Base-by-base conservation (phyloP, 768 basidiomycete genomes). In the Trametes punicea region DNA sequence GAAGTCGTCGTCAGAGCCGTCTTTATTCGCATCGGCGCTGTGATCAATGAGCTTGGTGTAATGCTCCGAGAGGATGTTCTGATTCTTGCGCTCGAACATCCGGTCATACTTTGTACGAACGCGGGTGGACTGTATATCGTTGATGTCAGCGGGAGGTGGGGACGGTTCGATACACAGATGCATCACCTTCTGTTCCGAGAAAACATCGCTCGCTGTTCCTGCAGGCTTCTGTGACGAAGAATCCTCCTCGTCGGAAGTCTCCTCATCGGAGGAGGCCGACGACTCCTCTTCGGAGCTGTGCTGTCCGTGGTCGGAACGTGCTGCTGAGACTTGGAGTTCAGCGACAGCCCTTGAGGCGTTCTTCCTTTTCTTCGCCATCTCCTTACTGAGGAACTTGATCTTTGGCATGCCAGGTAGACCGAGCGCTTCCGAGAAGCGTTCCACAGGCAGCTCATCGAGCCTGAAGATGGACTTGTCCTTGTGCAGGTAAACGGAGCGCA, bases 21-120 rank as follows among this genome's bases (percentile, higher is more conserved):
- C 73, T 13, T 70, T 81, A 29, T 75, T 72, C 13, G 70, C 80
- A 11, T 70, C 75, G 8, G 71, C 74, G 38, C 75, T 76, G 61
- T 87, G 87, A 58, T 91, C 89, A 57, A 98, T 76, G 34, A 99
- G 84, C 66, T 91, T 93, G 55, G 76, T 79, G 74, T 97, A 98
- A 70, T 97, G 94, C 57, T 85, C 82, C 0, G 94, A 93, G 29
- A 98, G 79, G 46, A 98, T 86, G 60, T 85, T 87, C 69, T 97
- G 95, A 68, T 97, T 98, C 70, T 92, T 96, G 54, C 95, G 84
- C 66, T 90, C 89, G 68, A 98, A 98, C 94, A 99, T 98, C 49
- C 92, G 84, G 71, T 98, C 96, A 70, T 98, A 97, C 73, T 96
- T 98, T 2, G 96, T 98, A 47, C 90, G 83, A 0, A 89, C 85